Evolutionary conservation across 129 eudicot species (phyloP).

Genomic region (Cynara cardunculus): DNA sequence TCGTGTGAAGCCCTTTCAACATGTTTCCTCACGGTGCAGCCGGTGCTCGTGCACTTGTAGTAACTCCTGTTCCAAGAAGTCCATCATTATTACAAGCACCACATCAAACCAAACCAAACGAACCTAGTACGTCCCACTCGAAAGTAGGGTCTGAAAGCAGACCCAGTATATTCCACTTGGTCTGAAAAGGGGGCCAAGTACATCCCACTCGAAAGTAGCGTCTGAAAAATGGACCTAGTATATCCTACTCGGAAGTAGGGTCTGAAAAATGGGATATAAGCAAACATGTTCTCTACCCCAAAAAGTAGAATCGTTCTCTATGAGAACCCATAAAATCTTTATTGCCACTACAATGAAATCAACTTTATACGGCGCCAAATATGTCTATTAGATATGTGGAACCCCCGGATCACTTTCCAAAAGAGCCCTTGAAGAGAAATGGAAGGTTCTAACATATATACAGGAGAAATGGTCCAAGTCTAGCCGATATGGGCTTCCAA

Average conservation of each 20-base stretch:
- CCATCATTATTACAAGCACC: neutral
- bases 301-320: neutral
- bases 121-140: neutral
- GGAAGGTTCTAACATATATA: too few species aligned
- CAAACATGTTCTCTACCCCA: neutral
- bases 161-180: too few species aligned
- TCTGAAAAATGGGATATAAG: too few species aligned
- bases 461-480: too few species aligned
- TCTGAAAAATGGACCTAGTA: too few species aligned
- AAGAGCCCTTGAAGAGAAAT: too few species aligned
- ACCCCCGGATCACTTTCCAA: too few species aligned
- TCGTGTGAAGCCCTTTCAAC: slow-evolving; percentile 91
- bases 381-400: neutral
- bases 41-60: slow-evolving; percentile 86
- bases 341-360: neutral
- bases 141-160: neutral
- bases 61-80: slow-evolving; percentile 62
- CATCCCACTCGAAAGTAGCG: too few species aligned
- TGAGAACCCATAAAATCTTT: neutral
- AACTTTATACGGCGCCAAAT: neutral
- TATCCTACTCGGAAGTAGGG: too few species aligned
- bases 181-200: too few species aligned
- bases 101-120: neutral
- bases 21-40: slow-evolving; percentile 85
- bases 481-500: too few species aligned